Conservation (phyloP, 192 early-diverging fungal species). For the Spizellomyces sp. region DNA sequence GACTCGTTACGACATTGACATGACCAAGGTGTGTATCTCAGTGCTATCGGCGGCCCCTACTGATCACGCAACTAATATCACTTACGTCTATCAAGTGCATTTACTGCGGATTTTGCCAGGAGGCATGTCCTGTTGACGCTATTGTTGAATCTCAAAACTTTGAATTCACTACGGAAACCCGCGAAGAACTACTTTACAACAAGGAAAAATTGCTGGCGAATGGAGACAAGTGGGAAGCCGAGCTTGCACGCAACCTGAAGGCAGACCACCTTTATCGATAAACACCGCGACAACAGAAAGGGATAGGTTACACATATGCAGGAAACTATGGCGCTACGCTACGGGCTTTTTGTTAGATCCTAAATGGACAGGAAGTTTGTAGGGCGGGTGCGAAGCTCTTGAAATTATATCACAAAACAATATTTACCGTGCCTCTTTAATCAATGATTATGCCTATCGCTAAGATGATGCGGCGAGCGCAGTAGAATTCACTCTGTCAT, state of each 20-base stretch:
- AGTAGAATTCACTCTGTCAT: no score
- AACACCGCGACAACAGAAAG: neutral
- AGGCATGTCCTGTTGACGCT: conserved; percentile 95
- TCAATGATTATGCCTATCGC: no score
- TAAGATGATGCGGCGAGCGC: no score
- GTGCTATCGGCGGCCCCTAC: neutral
- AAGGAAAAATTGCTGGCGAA: conserved; percentile 94
- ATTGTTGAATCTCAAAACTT: conserved; percentile 97
- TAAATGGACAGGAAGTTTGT: no score
- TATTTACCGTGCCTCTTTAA: no score
- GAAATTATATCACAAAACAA: no score
- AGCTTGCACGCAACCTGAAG: conserved; percentile 58
- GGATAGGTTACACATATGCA: no score
- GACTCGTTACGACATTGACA: conserved; percentile 98
- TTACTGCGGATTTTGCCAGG: conserved; percentile 98
- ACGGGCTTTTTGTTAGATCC: no score
- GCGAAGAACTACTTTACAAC: conserved; percentile 97
- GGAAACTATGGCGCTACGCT: no score
- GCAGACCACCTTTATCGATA: conserved; percentile 55
- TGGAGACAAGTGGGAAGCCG: conserved; percentile 95
- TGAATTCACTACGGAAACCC: conserved; percentile 95
- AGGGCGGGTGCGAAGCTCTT: no score
- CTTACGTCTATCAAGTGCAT: conserved; percentile 44
- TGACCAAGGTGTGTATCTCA: conserved; percentile 82
- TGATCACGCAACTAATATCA: neutral